Conservation (phyloP, 2,329 filamentous ascomycete species). For the Cytospora paraplurivora region DNA sequence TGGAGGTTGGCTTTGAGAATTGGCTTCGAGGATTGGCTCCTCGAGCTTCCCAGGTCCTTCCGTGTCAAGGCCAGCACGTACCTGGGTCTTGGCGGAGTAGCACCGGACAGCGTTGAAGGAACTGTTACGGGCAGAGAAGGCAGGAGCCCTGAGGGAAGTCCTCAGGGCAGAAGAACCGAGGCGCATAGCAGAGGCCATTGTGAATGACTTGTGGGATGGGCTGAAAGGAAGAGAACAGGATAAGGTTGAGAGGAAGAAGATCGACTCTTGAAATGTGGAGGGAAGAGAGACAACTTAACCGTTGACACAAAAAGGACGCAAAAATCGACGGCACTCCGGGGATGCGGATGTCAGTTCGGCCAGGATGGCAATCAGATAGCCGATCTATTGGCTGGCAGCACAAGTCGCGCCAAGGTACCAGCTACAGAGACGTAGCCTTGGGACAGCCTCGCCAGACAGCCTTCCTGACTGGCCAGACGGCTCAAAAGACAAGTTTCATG, state of each 20-base stretch:
- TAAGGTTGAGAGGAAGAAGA: conserved; percentile 40
- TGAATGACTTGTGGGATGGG: conserved; percentile 39
- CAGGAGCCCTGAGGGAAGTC: conserved; percentile 68
- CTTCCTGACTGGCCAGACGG: not conserved
- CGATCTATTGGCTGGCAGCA: not conserved
- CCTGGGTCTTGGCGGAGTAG: conserved; percentile 93
- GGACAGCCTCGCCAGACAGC: not conserved
- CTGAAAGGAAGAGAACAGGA: conserved; percentile 38
- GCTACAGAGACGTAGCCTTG: not conserved
- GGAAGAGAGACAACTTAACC: conserved; percentile 35
- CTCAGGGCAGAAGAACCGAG: conserved; percentile 80
- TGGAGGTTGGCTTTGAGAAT: not conserved
- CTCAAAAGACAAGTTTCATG: not conserved
- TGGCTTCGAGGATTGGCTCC: too few relatives aligned
- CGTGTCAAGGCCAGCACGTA: conserved; percentile 44
- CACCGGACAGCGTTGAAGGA: conserved; percentile 83
- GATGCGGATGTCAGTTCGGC: conserved; percentile 1
- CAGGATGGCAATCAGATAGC: not conserved
- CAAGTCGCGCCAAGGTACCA: not conserved
- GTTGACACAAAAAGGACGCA: conserved; percentile 33
- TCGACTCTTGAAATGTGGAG: conserved; percentile 35
- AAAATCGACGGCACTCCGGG: conserved; percentile 26
- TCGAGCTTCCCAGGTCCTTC: not conserved
- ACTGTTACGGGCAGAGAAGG: conserved; percentile 68
- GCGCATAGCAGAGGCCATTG: conserved; percentile 84